Conservation (phyloP, 2,329 filamentous ascomycete genomes). For the Aspergillus bombycis region DNA sequence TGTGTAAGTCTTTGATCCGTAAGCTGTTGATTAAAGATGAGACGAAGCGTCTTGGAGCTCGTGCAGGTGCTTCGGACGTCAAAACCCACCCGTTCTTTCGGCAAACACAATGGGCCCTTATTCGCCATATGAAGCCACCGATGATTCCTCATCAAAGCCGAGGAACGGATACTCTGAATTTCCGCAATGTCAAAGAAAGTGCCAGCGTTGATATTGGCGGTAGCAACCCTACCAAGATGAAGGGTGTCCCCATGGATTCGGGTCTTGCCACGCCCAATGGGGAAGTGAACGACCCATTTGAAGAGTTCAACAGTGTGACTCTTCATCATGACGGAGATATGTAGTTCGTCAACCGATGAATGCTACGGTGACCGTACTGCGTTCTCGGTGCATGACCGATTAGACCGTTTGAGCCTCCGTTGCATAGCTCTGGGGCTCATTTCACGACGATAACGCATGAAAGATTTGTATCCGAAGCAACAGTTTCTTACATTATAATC, state of each 20-base stretch:
- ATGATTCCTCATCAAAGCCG: conserved; percentile 91
- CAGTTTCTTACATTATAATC: conserved; percentile 25
- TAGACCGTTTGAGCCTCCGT: conserved; percentile 27
- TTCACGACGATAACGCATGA: conserved; percentile 40
- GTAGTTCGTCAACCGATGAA: conserved; percentile 14
- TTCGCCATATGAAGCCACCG: conserved; percentile 96
- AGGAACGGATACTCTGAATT: conserved; percentile 93
- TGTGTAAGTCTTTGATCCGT: conserved; percentile 94
- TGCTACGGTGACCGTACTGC: conserved; percentile 5
- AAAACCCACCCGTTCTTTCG: conserved; percentile 96
- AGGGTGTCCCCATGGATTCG: conserved; percentile 84
- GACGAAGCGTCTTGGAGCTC: conserved; percentile 86
- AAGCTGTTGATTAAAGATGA: conserved; percentile 99
- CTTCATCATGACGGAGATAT: conserved; percentile 89
- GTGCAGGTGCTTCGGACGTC: conserved; percentile 94
- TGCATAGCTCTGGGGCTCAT: conserved; percentile 18
- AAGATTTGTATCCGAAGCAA: conserved; percentile 32
- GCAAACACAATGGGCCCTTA: conserved; percentile 92
- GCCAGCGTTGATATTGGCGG: conserved; percentile 76
- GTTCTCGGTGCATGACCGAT: conserved; percentile 5
- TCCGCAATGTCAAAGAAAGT: conserved; percentile 96
- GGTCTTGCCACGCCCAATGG: conserved; percentile 81
- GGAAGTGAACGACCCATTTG: conserved; percentile 86
- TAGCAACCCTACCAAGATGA: conserved; percentile 52
- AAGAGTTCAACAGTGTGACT: conserved; percentile 98